Evolutionary conservation across 805 yeast genomes (phyloP).

Genomic region (Candida ficus): DNA sequence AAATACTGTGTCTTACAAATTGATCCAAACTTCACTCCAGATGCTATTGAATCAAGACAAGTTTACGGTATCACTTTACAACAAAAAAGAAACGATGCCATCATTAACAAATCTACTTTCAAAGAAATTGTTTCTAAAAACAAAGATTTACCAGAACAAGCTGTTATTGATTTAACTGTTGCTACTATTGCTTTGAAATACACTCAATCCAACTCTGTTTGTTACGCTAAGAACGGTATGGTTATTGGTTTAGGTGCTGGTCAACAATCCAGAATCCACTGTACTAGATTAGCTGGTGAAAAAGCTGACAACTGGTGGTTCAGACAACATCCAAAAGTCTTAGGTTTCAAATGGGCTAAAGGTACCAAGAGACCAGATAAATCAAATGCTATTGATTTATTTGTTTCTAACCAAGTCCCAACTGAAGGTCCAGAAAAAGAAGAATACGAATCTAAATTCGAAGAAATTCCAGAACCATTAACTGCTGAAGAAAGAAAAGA

Average conservation of each 20-base stretch:
- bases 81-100: conserved; percentile 97
- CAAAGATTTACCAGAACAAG: conserved; percentile 87
- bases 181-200: conserved; percentile 97
- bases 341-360: conserved; percentile 94
- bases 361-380: conserved; percentile 98
- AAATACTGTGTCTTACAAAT: conserved; percentile 95
- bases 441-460: conserved; percentile 89
- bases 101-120: conserved; percentile 84
- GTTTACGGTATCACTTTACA: conserved; percentile 94
- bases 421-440: conserved; percentile 85
- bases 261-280: conserved; percentile 98
- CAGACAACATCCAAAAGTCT: conserved; percentile 94
- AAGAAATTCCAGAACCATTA: conserved; percentile 75
- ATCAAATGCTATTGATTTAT: conserved; percentile 95
- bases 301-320: conserved; percentile 99
- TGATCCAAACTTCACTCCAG: conserved; percentile 91
- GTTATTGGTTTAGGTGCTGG: conserved; percentile 99
- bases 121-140: conserved; percentile 86
- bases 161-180: conserved; percentile 87
- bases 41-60: conserved; percentile 78
- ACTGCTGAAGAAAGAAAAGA: conserved; percentile 78
- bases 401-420: conserved; percentile 88
- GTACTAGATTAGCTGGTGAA: conserved; percentile 98
- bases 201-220: conserved; percentile 97
- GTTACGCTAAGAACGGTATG: conserved; percentile 99